Evolutionary conservation across 2,329 filamentous ascomycete genomes (phyloP).

Genomic region (Cladophialophora exuberans): DNA sequence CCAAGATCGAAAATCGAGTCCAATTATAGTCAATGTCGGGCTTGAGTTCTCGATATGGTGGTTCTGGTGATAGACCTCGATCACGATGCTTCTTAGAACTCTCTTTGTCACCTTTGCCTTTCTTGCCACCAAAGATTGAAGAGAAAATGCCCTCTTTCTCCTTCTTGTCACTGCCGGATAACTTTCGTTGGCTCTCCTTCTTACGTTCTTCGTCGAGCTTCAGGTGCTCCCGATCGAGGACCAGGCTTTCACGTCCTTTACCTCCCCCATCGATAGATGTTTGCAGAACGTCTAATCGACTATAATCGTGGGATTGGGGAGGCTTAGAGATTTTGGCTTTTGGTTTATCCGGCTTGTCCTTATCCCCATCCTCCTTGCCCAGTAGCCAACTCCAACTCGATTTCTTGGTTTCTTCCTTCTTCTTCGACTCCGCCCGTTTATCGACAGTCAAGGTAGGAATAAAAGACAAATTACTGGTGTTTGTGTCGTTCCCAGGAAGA

Average conservation of each 20-base stretch:
- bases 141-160: slow-evolving; percentile 94
- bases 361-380: slow-evolving; percentile 68
- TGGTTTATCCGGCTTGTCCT: slow-evolving; percentile 64
- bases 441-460: slow-evolving; percentile 78
- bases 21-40: slow-evolving; percentile 95
- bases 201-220: slow-evolving; percentile 73
- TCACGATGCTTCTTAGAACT: slow-evolving; percentile 73
- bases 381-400: slow-evolving; percentile 81
- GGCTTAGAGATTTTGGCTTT: slow-evolving; percentile 62
- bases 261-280: slow-evolving; percentile 74
- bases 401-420: slow-evolving; percentile 73
- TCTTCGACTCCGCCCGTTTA: slow-evolving; percentile 74
- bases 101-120: slow-evolving; percentile 75
- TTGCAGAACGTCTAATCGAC: slow-evolving; percentile 83
- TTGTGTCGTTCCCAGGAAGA: slow-evolving; percentile 68
- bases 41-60: slow-evolving; percentile 70
- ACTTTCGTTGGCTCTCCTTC: slow-evolving; percentile 76
- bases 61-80: slow-evolving; percentile 79
- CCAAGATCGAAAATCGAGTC: slow-evolving; percentile 91
- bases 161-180: slow-evolving; percentile 73
- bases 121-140: slow-evolving; percentile 90
- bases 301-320: slow-evolving; percentile 70
- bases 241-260: slow-evolving; percentile 75
- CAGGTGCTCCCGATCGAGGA: slow-evolving; percentile 77
- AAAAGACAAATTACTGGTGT: slow-evolving; percentile 77